Base-by-base conservation (phyloP, 2,329 filamentous ascomycete genomes). In the Xylariales sp. region DNA sequence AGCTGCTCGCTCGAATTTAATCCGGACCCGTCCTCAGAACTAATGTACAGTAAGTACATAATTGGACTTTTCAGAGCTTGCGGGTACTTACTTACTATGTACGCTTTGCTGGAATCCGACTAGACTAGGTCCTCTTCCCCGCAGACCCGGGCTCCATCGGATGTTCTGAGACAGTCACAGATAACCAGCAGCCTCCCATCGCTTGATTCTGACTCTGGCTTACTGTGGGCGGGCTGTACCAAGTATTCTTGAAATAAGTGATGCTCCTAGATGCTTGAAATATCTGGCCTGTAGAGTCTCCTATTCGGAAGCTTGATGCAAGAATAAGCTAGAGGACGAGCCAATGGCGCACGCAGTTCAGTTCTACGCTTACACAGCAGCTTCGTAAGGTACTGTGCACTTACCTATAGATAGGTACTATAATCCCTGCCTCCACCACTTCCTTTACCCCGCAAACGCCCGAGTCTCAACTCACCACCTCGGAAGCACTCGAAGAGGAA, bases 381-480 rank as follows among this genome's bases (percentile, higher is more conserved):
- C n/a, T n/a, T n/a, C n/a, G n/a, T n/a, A n/a, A n/a, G n/a, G n/a
- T n/a, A n/a, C n/a, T n/a, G n/a, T n/a, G n/a, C n/a, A n/a, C n/a
- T n/a, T n/a, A n/a, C n/a, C n/a, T n/a, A n/a, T n/a, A n/a, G n/a
- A n/a, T n/a, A n/a, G n/a, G n/a, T n/a, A n/a, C n/a, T n/a, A n/a
- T n/a, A n/a, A n/a, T 32, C 9, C 7, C 9, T 16, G 15, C 9
- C 14, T 10, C 8, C 9, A 7, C 29, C 8, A 7, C 9, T 16
- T 32, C 29, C 15, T 7, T 20, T 35, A 35, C 32, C 32, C 32
- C 32, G 32, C 32, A 35, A 35, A 19, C 32, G 32, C 32, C 32
- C 32, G 32, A 35, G 20, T 21, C 18, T 8, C 32, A 5, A 21
- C 9, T 8, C 32, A 9, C 6, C 9, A 7, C 15, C 14, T 14